Evolutionary conservation across 208 protist genomes (phyloP), one percentile per base, ranked within the genome.

Genomic region (Tetramitus jugosus): DNA sequence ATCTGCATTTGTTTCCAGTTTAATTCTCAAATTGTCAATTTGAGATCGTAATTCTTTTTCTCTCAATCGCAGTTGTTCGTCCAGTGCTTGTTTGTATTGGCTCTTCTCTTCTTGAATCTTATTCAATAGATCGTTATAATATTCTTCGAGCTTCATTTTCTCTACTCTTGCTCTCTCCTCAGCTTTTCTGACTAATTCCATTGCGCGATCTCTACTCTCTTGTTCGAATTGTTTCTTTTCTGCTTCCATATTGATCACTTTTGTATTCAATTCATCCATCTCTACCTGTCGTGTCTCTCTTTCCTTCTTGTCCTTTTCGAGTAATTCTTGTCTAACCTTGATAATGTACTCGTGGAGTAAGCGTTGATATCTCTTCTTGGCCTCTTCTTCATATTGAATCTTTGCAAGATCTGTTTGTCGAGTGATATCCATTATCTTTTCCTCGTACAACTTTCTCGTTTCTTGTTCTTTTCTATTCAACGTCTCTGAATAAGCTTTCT

Each of bases 281-380:
- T 71, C 65, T 49, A 33, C 35, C 10, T 71, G 65, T 35, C 65
- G 26, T 33, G 4, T 4, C 31, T 71, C 65, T 49, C 65, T 46
- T 71, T 71, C 65, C 26, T 71, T 71, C 65, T 71, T 71, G 43
- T 71, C 65, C 10, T 71, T 71, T 35, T 71, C 65, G 0, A 71
- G 40, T 49, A 71, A 49, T 3, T 71, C 39, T 49, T 71, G 65
- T 35, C 65, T 42, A 35, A 71, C 65, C 26, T 71, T 71, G 39
- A 42, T 7, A 2, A 40, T 71, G 29, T 71, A 71, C 49, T 71
- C 65, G 8, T 42, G 40, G 26, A 71, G 39, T 29, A 71, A n/a
- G 26, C 49, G 35, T 1, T 1, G 26, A 71, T 71, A 71, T 71
- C 65, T 43, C 26, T 35, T 6, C 26, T 71, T 71, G 0, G 39